These are phyloP conservation scores for Dipodascus geniculatus DNA, from an alignment of 805 yeast genomes.

Conservation along the genomic window DNA sequence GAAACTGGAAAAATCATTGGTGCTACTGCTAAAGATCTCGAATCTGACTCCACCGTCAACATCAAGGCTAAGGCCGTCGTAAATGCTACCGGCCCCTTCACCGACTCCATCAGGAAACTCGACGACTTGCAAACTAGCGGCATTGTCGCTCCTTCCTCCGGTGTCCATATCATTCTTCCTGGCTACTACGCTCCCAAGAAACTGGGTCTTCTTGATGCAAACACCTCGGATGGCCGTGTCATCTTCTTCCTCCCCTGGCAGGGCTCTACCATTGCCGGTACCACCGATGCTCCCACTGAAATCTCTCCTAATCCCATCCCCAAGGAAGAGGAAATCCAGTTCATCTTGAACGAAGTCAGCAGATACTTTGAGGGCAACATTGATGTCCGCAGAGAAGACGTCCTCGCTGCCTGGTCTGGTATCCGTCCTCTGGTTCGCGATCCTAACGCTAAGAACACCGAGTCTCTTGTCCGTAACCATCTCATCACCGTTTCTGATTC, in stretches of 20 bases:
- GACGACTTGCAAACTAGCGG: conserved; percentile 46
- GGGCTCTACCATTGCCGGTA: conserved; percentile 91
- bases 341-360: conserved; percentile 76
- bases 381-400: conserved; percentile 83
- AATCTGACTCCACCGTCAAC: conserved; percentile 20
- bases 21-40: conserved; percentile 56
- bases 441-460: conserved; percentile 49
- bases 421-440: conserved; percentile 89
- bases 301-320: conserved; percentile 54
- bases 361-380: conserved; percentile 65
- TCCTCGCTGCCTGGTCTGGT: conserved; percentile 93
- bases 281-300: conserved; percentile 73
- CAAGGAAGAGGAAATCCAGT: conserved; percentile 77
- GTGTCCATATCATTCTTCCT: conserved; percentile 87
- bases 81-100: conserved; percentile 92
- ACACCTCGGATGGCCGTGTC: conserved; percentile 90
- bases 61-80: conserved; percentile 66
- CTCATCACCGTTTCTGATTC: conserved; percentile 58
- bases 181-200: conserved; percentile 82
- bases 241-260: conserved; percentile 98
- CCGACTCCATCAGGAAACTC: conserved; percentile 78
- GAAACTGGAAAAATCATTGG: conserved; percentile 53
- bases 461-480: conserved; percentile 86
- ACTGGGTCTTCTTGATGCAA: conserved; percentile 83
- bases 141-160: conserved; percentile 91